A percentile compares a stretch with the other conserved stretches of the same genome.
phyloP scores from a whole-genome alignment of 169 alveolate genomes.

The Babesia bovis region DNA sequence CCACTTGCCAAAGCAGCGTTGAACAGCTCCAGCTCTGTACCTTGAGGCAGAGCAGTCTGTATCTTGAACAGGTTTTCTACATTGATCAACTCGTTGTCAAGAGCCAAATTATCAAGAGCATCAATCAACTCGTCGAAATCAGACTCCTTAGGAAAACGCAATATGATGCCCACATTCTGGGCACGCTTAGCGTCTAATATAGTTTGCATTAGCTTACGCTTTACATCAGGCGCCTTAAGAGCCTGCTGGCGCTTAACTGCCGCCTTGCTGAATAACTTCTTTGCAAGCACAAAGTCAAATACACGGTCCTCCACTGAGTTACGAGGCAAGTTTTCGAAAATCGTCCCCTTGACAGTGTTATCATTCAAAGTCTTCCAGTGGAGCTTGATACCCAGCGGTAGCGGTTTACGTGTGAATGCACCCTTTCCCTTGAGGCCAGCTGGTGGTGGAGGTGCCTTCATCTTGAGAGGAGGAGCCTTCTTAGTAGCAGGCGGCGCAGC shows the following conservation, averaged over 20 bases:
- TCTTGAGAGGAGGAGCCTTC: conserved; percentile 12
- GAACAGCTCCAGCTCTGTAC: conserved; percentile 10
- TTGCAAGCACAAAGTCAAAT: conserved; percentile 35
- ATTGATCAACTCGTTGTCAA: conserved; percentile 30
- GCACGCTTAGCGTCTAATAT: conserved; percentile 73
- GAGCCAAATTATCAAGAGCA: conserved; percentile 45
- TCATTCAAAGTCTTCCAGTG: conserved; percentile 62
- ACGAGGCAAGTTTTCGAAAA: conserved; percentile 35
- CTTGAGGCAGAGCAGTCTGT: conserved; percentile 16
- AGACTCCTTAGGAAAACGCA: conserved; percentile 71
- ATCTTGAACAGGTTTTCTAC: conserved; percentile 45
- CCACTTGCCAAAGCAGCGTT: not conserved
- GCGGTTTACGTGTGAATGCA: conserved; percentile 8
- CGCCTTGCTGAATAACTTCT: conserved; percentile 47
- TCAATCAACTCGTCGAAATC: conserved; percentile 65
- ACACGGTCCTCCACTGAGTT: conserved; percentile 6
- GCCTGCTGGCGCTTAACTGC: conserved; percentile 27
- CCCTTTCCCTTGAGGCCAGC: not conserved
- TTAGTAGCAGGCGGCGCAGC: not conserved
- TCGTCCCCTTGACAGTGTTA: conserved; percentile 44
- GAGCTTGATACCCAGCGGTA: conserved; percentile 59
- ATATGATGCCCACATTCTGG: conserved; percentile 73
- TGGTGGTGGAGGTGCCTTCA: conserved; percentile 35
- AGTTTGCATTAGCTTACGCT: conserved; percentile 42
- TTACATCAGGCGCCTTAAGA: conserved; percentile 46